Evolutionary conservation across 192 early-diverging fungal species (phyloP), one percentile per base, ranked within the genome.

Genomic region (Backusella westeae): DNA sequence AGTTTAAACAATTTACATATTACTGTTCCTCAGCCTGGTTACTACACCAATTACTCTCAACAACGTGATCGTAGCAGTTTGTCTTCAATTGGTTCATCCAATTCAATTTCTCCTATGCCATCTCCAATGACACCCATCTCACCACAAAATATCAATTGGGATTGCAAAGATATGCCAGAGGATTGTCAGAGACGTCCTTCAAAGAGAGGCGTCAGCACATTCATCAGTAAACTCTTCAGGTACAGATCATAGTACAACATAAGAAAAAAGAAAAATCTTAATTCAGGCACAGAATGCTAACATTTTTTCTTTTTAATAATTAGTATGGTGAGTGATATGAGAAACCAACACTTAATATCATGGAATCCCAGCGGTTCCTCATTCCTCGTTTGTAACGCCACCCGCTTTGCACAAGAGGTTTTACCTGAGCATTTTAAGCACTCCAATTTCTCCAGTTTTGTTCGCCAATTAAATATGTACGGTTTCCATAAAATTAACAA

Each of bases 391-490:
- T 90, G 87, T 77, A 92, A 90, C 77, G 88, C 91, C 49, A 87
- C 87, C n/a, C 93, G 93, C 34, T 95, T 97, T 85, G 88, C 93
- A 6, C 90, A 93, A 66, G 88, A 92, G 59, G 89, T 97, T 23
- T 83, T 97, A 32, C 96, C 96, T 17, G 85, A 85, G 23, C 92
- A 92, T 75, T 97, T 97, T 82, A 97, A 97, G 83, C 96, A 97
- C 85, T 91, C 87, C 79, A 97, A 97, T 73, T 96, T 96, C 77
- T 90, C 93, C 14, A 91, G 89, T 52, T 97, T 97, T 89, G 96
- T 97, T 2, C 90, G 96, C 34, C 96, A 97, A 78, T 87, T 97
- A 10, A 97, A 97, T 82, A 92, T 97, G 93, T 97, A 99, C 77
- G 89, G 89, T 34, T 93, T 93, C 78, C 90, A 91, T 81, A 93